Base-by-base conservation (phyloP, 1,284 basidiomycete species). In the Trichosporon sp. region DNA sequence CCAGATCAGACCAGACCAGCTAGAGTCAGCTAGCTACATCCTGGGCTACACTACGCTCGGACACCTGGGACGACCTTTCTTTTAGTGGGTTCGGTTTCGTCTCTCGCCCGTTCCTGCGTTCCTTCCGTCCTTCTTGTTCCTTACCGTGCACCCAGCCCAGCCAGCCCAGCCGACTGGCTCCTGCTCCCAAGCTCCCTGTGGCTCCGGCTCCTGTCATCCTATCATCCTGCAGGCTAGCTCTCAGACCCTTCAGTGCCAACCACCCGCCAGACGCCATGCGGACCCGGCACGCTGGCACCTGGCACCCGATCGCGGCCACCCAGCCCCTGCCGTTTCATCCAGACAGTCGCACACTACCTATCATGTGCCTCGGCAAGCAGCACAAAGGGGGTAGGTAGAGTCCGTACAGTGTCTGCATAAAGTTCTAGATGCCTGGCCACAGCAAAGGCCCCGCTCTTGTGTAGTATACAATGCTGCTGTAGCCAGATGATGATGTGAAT, bases 241-340 rank as follows among this genome's bases (percentile, higher is more conserved):
- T 21, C 5, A 6, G 4, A 14, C 7, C 40, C n/a, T 44, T 44
- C 40, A 21, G 40, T 46, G 44, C 21, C 13, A 10, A 44, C 8
- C 19, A 16, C 19, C 21, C 37, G 16, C 37, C 37, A 44, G n/a
- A n/a, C n/a, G n/a, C n/a, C n/a, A n/a, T n/a, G n/a, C n/a, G n/a
- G n/a, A n/a, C n/a, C n/a, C n/a, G n/a, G n/a, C n/a, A n/a, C n/a
- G n/a, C n/a, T n/a, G n/a, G n/a, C n/a, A n/a, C n/a, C n/a, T n/a
- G n/a, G 37, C 16, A 19, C 37, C 13, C 46, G 27, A 29, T 54
- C 40, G 49, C 11, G 49, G 19, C 46, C 27, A n/a, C 3, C 27
- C 49, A 29, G 49, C 25, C 49, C 49, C 49, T 54, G 49, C 49
- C 49, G 49, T 54, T 54, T 54, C 49, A 54, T 29, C 16, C 49